Conservation (phyloP, 805 yeast species). For the Wickerhamiella vanderwaltii region DNA sequence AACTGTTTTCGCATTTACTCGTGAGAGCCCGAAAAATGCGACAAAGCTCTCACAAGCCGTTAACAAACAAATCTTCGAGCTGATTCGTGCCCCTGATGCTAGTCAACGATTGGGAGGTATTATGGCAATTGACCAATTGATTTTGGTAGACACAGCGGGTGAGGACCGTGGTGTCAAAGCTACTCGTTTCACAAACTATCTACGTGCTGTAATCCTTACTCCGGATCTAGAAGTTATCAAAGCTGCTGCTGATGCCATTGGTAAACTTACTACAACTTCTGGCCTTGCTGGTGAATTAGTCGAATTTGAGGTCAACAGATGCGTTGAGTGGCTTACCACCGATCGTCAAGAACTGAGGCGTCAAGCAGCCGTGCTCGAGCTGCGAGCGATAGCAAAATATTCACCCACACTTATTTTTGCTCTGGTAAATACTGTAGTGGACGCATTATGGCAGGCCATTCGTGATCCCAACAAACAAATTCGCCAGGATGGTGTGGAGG, state of each 20-base stretch:
- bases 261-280: constrained; percentile 79
- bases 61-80: constrained; percentile 75
- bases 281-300: constrained; percentile 84
- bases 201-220: constrained; percentile 67
- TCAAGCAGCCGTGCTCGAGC: constrained; percentile 80
- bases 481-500: constrained; percentile 72
- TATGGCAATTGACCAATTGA: constrained; percentile 76
- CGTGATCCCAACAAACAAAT: constrained; percentile 66
- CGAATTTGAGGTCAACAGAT: constrained; percentile 78
- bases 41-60: constrained; percentile 72
- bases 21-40: constrained; percentile 75
- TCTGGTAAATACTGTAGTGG: constrained; percentile 65
- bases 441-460: constrained; percentile 77
- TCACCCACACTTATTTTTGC: constrained; percentile 75
- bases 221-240: constrained; percentile 77
- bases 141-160: constrained; percentile 64
- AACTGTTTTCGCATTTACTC: constrained; percentile 57
- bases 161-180: constrained; percentile 78
- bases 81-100: constrained; percentile 62
- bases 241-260: constrained; percentile 75
- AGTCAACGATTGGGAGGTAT: constrained; percentile 78
- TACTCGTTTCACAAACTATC: constrained; percentile 80
- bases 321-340: constrained; percentile 83
- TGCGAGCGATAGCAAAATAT: constrained; percentile 71
- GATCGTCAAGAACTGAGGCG: constrained; percentile 68